Evolutionary conservation across 2,329 filamentous ascomycete species (phyloP).

Genomic region (Coniochaeta sp.): DNA sequence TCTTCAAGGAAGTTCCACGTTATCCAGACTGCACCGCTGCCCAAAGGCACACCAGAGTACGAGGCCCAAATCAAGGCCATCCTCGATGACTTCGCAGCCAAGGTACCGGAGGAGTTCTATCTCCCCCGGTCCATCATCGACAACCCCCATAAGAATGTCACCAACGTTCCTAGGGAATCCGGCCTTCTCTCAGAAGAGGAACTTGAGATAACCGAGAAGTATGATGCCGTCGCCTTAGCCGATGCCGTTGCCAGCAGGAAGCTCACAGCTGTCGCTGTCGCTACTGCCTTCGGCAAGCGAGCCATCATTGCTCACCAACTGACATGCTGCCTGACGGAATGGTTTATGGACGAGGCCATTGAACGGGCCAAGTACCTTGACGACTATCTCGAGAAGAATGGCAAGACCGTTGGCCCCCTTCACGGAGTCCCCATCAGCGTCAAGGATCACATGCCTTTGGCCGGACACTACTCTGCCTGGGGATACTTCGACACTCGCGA

Average conservation of each 20-base stretch:
- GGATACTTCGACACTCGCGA: not conserved
- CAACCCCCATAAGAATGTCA: constrained; percentile 23
- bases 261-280: not conserved
- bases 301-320: not conserved
- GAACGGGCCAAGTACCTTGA: constrained; percentile 1
- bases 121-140: constrained; percentile 20
- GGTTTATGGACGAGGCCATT: constrained; percentile 1
- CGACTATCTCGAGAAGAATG: not conserved
- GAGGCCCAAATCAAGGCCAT: constrained; percentile 13
- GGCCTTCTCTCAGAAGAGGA: not conserved
- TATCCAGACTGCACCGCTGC: constrained; percentile 14
- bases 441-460: constrained; percentile 4
- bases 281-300: not conserved
- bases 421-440: constrained; percentile 4
- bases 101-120: constrained; percentile 21
- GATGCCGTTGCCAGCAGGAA: not conserved
- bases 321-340: not conserved
- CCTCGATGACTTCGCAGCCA: constrained; percentile 21
- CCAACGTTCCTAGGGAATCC: constrained; percentile 22
- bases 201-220: not conserved
- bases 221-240: not conserved
- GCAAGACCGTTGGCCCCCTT: constrained; percentile 2
- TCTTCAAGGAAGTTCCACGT: constrained; percentile 8
- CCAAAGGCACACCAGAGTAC: constrained; percentile 15
- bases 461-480: not conserved